These are phyloP conservation scores for Salvia miltiorrhiza DNA, from an alignment of 257 asterid species.

Conservation along the genomic window DNA sequence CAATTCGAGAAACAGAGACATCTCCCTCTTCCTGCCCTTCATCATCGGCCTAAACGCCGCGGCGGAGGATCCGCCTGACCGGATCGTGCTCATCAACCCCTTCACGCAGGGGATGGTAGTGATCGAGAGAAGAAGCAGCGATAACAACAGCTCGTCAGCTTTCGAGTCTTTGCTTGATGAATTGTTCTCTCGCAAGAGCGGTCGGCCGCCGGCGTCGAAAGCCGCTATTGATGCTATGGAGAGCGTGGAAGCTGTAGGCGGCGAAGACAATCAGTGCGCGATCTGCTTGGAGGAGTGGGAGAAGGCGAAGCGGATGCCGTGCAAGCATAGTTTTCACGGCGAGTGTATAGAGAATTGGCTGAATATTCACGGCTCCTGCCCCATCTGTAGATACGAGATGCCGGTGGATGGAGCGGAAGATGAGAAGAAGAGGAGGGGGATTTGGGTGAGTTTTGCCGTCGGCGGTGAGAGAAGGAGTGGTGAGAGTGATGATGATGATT, in stretches of 20 bases:
- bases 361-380: constrained; percentile 71
- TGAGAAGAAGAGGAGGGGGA: constrained; percentile 32
- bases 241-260: constrained; percentile 34
- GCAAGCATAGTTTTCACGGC: constrained; percentile 63
- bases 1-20: constrained; percentile 42
- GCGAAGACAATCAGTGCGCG: constrained; percentile 42
- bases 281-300: constrained; percentile 74
- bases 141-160: constrained; percentile 1
- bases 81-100: constrained; percentile 58
- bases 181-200: constrained; percentile 37
- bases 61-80: constrained; percentile 27
- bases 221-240: constrained; percentile 61
- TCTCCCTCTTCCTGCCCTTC: constrained; percentile 44
- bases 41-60: constrained; percentile 32
- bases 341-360: constrained; percentile 69
- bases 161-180: constrained; percentile 36
- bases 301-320: constrained; percentile 66
- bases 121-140: constrained; percentile 26
- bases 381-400: constrained; percentile 72
- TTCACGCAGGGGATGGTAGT: constrained; percentile 57
- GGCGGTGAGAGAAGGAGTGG: constrained; percentile 25
- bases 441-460: constrained; percentile 43
- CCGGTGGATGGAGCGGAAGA: constrained; percentile 47
- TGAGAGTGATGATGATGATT: constrained; percentile 10
- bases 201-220: constrained; percentile 70